Evolutionary conservation across 2,329 filamentous ascomycete genomes (phyloP), one percentile per base, ranked within the genome.

Genomic region (Nakataea oryzae): DNA sequence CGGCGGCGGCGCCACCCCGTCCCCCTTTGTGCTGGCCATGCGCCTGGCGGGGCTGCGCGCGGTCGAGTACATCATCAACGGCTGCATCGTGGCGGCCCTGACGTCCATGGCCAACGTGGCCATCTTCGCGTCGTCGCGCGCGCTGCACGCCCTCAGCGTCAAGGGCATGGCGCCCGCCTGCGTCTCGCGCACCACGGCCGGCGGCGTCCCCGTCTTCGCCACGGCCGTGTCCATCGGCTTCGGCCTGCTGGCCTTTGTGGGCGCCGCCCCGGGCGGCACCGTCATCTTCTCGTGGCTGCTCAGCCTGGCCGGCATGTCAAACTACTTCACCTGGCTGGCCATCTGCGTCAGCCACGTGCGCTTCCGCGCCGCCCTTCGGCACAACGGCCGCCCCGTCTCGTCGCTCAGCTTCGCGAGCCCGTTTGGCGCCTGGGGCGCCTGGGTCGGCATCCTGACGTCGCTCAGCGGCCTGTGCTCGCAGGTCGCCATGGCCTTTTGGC

Each of bases 61-160:
- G 28, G 89, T 87, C 62, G 87, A 88, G 0, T 85, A 93, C 70
- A 80, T 93, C 1, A 88, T 93, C 75, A 93, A 92, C 66, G 87
- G 86, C 54, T 87, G 91, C 68, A 90, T 91, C 68, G 80, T 93
- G 59, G 76, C 90, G 12, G 90, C 88, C 14, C 89, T 89, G 62
- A 76, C 90, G 47, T 86, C 82, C 0, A 87, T 88, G n/a, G 82
- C 87, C 67, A 93, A 93, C 74, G 86, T 83, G 61, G 89, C 86
- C 9, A 87, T 93, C 65, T 93, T 92, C 71, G 90, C 93, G 66
- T 85, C 85, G 55, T 89, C 86, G 2, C 83, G 90, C 26, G 91
- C 89, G 0, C 74, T 93, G 1, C 75, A 91, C 0, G 91, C 86
- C 75, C 89, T 93, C 84, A 87, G 88, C 0, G 86, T 89, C 67